Evolutionary conservation across 2,329 filamentous ascomycete species (phyloP).

Genomic region (Myriosclerotinia duriaeana): DNA sequence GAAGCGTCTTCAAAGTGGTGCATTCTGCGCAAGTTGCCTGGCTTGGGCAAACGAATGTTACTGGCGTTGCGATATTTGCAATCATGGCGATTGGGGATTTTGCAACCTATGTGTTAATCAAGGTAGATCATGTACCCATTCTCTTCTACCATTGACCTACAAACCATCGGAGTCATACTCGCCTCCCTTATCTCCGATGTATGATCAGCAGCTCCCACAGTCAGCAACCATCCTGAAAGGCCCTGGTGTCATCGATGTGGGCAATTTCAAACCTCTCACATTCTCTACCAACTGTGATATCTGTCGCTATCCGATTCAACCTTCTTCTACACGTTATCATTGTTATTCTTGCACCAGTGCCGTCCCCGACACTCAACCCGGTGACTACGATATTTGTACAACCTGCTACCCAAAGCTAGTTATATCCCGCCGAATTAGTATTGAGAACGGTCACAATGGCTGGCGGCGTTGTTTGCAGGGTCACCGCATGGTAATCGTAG

Average conservation of each 20-base stretch:
- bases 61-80: constrained; percentile 86
- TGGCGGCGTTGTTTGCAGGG: constrained; percentile 80
- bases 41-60: constrained; percentile 78
- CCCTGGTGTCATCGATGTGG: constrained; percentile 47
- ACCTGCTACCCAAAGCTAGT: constrained; percentile 73
- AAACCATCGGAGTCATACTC: constrained; percentile 43
- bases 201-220: constrained; percentile 46
- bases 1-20: constrained; percentile 69
- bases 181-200: constrained; percentile 45
- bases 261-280: constrained; percentile 63
- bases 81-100: constrained; percentile 92
- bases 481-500: constrained; percentile 81
- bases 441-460: constrained; percentile 73
- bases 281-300: constrained; percentile 78
- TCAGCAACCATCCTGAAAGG: constrained; percentile 51
- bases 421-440: constrained; percentile 61
- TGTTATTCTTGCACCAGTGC: constrained; percentile 70
- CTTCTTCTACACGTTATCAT: constrained; percentile 71
- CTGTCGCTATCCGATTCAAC: constrained; percentile 70
- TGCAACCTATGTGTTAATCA: constrained; percentile 85
- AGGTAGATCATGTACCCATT: constrained; percentile 77
- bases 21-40: constrained; percentile 78
- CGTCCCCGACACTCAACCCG: constrained; percentile 50
- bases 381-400: constrained; percentile 85
- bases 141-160: constrained; percentile 73